Evolutionary conservation across 1,139 yeast genomes (phyloP).

Genomic region (Kluyveromyces sp.): DNA sequence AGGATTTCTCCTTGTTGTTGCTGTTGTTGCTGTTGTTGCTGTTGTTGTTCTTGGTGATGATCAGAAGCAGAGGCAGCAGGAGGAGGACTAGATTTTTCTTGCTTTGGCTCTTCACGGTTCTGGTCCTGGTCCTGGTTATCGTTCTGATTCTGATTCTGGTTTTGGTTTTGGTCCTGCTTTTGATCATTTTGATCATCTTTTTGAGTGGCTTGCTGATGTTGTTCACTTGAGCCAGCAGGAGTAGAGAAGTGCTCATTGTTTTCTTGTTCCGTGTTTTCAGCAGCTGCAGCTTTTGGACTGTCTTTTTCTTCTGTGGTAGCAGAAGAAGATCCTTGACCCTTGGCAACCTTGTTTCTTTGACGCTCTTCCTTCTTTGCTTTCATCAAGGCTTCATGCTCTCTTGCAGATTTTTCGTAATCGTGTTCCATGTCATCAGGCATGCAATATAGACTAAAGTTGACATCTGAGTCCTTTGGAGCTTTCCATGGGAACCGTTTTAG

Average conservation of each 20-base stretch:
- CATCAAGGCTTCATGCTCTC: constrained; percentile 39
- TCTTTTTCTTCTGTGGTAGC: constrained; percentile 1
- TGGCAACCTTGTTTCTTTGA: constrained; percentile 6
- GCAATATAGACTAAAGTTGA: constrained; percentile 61
- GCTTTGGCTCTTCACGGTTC: not conserved
- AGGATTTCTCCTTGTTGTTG: constrained; percentile 2
- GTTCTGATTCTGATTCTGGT: not conserved
- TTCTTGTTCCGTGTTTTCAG: too few species aligned
- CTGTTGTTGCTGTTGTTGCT: constrained; percentile 2
- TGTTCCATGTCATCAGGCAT: constrained; percentile 37
- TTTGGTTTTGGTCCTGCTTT: not conserved
- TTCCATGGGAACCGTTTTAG: constrained; percentile 96
- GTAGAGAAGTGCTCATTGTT: too few species aligned
- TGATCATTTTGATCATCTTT: too few species aligned
- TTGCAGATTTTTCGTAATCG: constrained; percentile 41
- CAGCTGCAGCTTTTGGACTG: not conserved
- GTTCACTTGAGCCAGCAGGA: not conserved
- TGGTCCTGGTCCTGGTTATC: not conserved
- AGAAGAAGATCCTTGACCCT: not conserved
- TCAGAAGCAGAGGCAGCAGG: not conserved
- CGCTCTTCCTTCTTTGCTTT: constrained; percentile 24
- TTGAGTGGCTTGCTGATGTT: not conserved
- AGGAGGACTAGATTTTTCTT: constrained; percentile 3
- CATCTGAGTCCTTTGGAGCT: constrained; percentile 81
- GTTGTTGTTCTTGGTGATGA: constrained; percentile 5